phyloP scores from a whole-genome alignment of 164 flowering plant genomes.

The Houttuynia cordata region DNA sequence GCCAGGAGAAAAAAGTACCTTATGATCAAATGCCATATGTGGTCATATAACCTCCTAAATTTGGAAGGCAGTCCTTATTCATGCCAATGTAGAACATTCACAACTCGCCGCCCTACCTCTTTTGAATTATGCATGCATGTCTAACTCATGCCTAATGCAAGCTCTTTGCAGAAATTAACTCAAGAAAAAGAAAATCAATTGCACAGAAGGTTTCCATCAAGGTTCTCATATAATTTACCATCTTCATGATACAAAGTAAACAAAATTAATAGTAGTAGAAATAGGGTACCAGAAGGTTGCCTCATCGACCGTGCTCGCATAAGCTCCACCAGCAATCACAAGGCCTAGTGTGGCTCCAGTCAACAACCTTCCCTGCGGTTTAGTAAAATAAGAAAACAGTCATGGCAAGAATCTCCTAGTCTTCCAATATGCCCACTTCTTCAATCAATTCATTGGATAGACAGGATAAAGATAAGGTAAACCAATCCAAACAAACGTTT shows the following conservation, averaged over 20 bases:
- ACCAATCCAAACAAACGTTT: not conserved
- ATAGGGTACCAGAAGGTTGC: slow-evolving; percentile 87
- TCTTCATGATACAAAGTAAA: not conserved
- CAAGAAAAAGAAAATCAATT: too few relatives aligned
- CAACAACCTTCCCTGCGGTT: slow-evolving; percentile 64
- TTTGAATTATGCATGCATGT: not conserved
- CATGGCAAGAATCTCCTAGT: not conserved
- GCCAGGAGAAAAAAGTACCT: too few relatives aligned
- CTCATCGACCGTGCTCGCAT: slow-evolving; percentile 95
- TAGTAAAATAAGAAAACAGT: slow-evolving; percentile 1
- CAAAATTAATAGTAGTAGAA: not conserved
- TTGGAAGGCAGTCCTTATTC: not conserved
- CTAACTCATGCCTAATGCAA: not conserved
- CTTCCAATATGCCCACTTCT: not conserved
- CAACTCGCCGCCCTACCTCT: not conserved
- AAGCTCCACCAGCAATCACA: slow-evolving; percentile 85
- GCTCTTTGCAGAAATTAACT: not conserved
- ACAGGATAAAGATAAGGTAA: not conserved
- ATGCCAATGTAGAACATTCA: not conserved
- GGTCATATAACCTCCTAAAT: too few relatives aligned
- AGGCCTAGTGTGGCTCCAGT: slow-evolving; percentile 77
- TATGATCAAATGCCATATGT: too few relatives aligned
- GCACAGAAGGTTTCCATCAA: not conserved
- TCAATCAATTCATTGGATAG: not conserved
- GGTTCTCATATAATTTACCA: too few relatives aligned